Percentiles rank a stretch among this genome's conserved stretches.
Conservation (phyloP, 345 rosid genomes). For the Eucalyptus virginea region DNA sequence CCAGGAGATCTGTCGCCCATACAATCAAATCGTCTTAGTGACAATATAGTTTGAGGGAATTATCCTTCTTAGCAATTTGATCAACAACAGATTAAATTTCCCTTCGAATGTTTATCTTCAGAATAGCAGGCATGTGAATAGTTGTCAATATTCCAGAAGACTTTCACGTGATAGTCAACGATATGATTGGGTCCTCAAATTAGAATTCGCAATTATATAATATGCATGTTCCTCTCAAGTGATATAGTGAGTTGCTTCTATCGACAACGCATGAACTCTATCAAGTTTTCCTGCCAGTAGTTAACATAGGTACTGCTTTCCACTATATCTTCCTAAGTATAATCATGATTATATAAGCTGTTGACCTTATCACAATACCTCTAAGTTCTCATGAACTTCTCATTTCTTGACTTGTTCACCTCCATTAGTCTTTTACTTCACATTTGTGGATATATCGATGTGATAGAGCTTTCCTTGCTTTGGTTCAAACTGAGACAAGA, state of each 20-base stretch:
- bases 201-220: not conserved
- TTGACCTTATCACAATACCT: not conserved
- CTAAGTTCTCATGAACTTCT: not conserved
- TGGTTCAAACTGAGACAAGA: not conserved
- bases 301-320: not conserved
- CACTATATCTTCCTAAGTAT: not conserved
- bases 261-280: not conserved
- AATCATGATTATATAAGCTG: not conserved
- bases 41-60: not conserved
- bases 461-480: not conserved
- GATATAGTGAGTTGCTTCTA: not conserved
- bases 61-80: not conserved
- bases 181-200: not conserved
- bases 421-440: not conserved
- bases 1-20: not conserved
- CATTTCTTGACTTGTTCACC: not conserved
- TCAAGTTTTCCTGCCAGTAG: not conserved
- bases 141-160: not conserved
- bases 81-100: not conserved
- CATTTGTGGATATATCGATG: not conserved
- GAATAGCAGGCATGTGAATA: not conserved
- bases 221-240: not conserved
- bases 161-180: no score
- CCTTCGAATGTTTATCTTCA: not conserved
- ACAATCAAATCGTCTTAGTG: not conserved